Base-by-base conservation (phyloP, 164 flowering plant species). In the Berberis vulgaris region DNA sequence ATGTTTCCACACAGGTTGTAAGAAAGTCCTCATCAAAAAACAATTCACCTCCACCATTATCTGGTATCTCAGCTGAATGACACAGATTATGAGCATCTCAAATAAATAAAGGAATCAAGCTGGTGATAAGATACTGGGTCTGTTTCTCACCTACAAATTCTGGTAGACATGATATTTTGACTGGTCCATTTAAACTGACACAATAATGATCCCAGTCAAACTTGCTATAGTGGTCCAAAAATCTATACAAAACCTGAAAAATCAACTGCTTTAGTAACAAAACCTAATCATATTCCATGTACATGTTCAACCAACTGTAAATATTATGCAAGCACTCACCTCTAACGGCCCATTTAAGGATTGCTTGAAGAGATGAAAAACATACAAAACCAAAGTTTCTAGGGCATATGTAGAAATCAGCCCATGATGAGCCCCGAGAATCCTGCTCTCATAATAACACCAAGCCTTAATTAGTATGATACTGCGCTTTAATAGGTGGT, bases 391-490 rank as follows among this genome's bases (percentile, higher is more conserved):
- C 70, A 94, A 67, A 1, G 90, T 94, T 76, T 91, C 97, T 78
- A 94, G 69, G 10, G 97, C 97, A 78, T 91, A 91, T 7, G 99
- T 94, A 45, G 99, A 94, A 65, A 94, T 85, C 75, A 94, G 71
- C 57, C 96, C 91, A 81, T 91, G 97, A 71, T 89, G 91, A 62
- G 97, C 97, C 65, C 99, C 99, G 59, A 94, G 94, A 65, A 91
- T 84, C 40, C 97, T 96, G 66, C 98, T 93, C 68, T 94, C 98
- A 70, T 94, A 89, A 72, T 88, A 94, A 71, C 96, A 94, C 99
- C 99, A 94, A 10, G 98, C 91, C 68, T 94, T 94, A 12, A 88
- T 86, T 64, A 94, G 73, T 67, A 91, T 82, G 60, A 94, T 85
- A 72, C 97, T 94, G 59, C 91, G 89, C 70, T 94, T 94, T 60